Percentiles rank a stretch among this genome's conserved stretches.
Evolutionary conservation across 2,329 filamentous ascomycete species (phyloP).

Genomic region (Curvularia lunata): DNA sequence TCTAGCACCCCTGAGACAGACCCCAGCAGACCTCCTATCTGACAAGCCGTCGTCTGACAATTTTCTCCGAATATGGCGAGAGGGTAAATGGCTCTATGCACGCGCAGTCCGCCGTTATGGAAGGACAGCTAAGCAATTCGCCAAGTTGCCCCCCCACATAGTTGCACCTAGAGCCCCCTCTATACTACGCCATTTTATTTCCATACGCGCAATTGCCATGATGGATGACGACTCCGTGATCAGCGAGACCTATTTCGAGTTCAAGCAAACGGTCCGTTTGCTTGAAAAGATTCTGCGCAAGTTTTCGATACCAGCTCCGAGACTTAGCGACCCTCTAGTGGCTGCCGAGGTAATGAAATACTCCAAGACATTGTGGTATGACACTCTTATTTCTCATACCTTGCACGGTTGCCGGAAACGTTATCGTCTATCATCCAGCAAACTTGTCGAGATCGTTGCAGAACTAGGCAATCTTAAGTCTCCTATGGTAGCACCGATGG

Average conservation of each 20-base stretch:
- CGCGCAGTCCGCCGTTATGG: neutral
- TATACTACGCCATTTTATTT: neutral
- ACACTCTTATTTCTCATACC: neutral
- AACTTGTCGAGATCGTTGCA: neutral
- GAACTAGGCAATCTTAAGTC: conserved; percentile 3
- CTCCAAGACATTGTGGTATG: neutral
- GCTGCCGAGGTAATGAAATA: neutral
- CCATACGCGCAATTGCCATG: neutral
- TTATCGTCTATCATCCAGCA: neutral
- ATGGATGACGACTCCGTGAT: neutral
- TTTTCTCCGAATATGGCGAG: no score
- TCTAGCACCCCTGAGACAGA: neutral
- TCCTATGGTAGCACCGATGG: conserved; percentile 5
- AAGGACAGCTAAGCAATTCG: neutral
- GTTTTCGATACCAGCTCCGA: neutral
- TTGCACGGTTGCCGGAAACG: neutral
- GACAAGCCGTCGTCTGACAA: no score
- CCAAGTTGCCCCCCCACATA: neutral
- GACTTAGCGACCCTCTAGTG: neutral
- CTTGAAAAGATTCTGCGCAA: neutral
- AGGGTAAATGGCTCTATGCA: no score
- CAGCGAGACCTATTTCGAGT: neutral
- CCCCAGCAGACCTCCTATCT: neutral
- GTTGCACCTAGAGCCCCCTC: neutral
- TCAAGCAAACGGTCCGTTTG: neutral